These are phyloP conservation scores for Rhodotorula taiwanensis DNA, from an alignment of 768 basidiomycete genomes.

Conservation along the genomic window DNA sequence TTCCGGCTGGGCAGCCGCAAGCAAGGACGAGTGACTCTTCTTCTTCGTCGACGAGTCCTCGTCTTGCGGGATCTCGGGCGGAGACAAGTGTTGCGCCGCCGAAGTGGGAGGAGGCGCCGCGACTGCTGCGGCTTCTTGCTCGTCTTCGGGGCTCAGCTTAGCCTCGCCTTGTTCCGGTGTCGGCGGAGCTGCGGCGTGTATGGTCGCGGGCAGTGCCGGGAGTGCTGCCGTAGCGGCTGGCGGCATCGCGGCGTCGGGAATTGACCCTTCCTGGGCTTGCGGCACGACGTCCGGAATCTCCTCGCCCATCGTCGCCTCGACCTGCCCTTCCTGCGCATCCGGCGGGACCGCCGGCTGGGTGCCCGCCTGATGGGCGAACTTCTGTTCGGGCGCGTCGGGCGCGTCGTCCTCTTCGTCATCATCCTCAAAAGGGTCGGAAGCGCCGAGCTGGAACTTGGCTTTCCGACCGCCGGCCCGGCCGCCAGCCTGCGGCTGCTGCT, in stretches of 20 bases:
- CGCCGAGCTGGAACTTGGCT: constrained; percentile 28
- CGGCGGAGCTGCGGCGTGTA: constrained; percentile 13
- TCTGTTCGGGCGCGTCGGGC: background rate
- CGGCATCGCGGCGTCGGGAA: constrained; percentile 19
- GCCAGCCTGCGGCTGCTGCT: background rate
- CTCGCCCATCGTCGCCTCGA: background rate
- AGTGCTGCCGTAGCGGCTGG: constrained; percentile 19
- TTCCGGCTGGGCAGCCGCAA: constrained; percentile 4
- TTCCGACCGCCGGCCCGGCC: constrained; percentile 1
- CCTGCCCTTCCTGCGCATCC: background rate
- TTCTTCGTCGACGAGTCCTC: background rate
- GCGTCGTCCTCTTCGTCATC: constrained; percentile 4
- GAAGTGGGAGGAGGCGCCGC: background rate
- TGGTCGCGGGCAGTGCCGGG: constrained; percentile 15
- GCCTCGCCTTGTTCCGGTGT: background rate
- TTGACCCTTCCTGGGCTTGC: background rate
- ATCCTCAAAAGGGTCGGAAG: background rate
- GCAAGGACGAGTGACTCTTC: background rate
- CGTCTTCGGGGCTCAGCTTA: background rate
- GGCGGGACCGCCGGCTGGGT: background rate
- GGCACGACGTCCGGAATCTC: background rate
- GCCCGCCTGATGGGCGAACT: background rate
- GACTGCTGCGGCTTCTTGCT: background rate
- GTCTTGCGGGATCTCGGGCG: background rate
- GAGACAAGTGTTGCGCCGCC: background rate